These are phyloP conservation scores for Claviceps pusilla DNA, from an alignment of 2,329 filamentous ascomycete species.

Conservation along the genomic window DNA sequence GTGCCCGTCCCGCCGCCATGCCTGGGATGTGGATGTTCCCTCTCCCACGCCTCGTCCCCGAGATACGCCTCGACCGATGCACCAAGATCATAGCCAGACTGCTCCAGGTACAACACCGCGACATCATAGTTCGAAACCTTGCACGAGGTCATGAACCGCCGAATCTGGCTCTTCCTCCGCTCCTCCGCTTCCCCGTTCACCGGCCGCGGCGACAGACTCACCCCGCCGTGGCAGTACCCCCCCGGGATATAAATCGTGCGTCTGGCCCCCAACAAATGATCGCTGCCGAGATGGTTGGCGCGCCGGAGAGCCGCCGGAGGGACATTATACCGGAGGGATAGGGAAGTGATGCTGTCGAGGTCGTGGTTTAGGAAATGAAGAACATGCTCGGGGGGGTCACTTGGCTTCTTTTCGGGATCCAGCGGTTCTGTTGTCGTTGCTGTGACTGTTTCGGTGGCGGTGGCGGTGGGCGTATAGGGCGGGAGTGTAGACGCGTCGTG, in stretches of 20 bases:
- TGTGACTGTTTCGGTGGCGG: not conserved
- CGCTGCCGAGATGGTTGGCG: constrained; percentile 55
- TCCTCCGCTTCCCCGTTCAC: constrained; percentile 64
- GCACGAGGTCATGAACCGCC: constrained; percentile 65
- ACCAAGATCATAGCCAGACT: constrained; percentile 51
- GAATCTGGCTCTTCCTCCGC: constrained; percentile 51
- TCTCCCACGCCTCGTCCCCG: constrained; percentile 65
- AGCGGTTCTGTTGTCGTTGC: not conserved
- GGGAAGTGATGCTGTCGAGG: constrained; percentile 51
- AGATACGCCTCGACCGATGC: constrained; percentile 47
- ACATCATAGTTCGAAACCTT: constrained; percentile 67
- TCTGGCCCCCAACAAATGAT: constrained; percentile 55
- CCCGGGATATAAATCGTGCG: constrained; percentile 58
- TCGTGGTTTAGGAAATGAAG: constrained; percentile 60
- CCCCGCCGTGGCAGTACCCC: constrained; percentile 49
- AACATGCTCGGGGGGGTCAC: constrained; percentile 35
- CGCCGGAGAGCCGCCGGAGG: constrained; percentile 46
- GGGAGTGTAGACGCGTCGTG: constrained; percentile 14
- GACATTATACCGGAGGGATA: constrained; percentile 58
- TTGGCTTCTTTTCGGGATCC: not conserved
- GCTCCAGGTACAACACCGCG: constrained; percentile 59
- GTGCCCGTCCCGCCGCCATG: constrained; percentile 9
- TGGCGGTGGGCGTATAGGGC: not conserved
- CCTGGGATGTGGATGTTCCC: constrained; percentile 49
- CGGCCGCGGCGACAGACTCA: constrained; percentile 54